These are phyloP conservation scores for Eutrema japonicum DNA, from an alignment of 345 rosid species.

Conservation along the genomic window DNA sequence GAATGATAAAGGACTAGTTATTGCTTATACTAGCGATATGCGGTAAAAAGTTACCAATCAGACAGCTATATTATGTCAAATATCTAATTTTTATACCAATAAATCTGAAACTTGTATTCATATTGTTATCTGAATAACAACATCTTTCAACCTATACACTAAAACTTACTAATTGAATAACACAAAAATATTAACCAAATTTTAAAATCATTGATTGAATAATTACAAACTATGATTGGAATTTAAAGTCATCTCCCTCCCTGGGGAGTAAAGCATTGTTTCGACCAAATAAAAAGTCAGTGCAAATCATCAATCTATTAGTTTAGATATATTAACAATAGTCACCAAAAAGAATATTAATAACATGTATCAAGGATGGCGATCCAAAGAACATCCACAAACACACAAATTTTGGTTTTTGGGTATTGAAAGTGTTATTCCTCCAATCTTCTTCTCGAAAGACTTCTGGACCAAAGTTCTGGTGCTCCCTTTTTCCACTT, in stretches of 20 bases:
- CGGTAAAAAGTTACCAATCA: too few relatives aligned
- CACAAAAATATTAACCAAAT: neutral
- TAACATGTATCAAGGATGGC: neutral
- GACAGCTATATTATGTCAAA: too few relatives aligned
- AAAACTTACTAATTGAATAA: neutral
- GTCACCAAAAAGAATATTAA: neutral
- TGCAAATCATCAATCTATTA: neutral
- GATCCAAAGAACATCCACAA: neutral
- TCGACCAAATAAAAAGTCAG: neutral
- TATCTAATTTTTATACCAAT: too few relatives aligned
- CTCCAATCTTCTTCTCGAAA: slow-evolving; percentile 6
- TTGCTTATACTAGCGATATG: too few relatives aligned
- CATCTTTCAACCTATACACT: neutral
- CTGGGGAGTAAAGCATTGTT: too few relatives aligned
- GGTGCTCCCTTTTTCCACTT: too few relatives aligned
- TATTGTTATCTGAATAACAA: too few relatives aligned
- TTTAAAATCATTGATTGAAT: neutral
- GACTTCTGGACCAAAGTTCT: too few relatives aligned
- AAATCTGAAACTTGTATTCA: too few relatives aligned
- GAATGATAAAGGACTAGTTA: too few relatives aligned
- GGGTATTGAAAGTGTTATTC: neutral
- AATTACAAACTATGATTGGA: neutral
- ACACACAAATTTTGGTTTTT: neutral
- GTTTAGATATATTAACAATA: neutral
- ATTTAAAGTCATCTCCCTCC: neutral